Evolutionary conservation across 2,329 filamentous ascomycete species (phyloP).

Genomic region (Xylaria sp.): DNA sequence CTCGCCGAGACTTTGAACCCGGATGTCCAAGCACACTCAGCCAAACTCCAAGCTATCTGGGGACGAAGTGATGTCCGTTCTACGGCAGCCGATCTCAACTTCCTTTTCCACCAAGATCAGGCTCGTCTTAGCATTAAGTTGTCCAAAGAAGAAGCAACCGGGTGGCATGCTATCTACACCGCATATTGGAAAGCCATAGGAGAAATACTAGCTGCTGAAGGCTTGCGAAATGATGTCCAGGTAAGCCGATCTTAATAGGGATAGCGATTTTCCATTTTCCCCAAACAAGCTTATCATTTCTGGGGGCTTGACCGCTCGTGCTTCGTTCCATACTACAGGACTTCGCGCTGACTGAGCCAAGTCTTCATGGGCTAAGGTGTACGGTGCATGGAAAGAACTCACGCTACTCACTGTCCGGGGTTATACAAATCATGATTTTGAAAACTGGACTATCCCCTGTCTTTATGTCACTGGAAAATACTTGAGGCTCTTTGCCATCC

Average conservation of each 20-base stretch:
- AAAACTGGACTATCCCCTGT: constrained; percentile 92
- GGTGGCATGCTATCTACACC: constrained; percentile 89
- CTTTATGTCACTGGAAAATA: constrained; percentile 90
- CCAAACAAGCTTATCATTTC: not conserved
- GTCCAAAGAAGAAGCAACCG: constrained; percentile 73
- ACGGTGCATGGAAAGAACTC: constrained; percentile 89
- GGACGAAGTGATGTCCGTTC: constrained; percentile 75
- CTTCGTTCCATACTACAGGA: not conserved
- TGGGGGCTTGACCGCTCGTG: not conserved
- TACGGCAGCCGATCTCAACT: constrained; percentile 75
- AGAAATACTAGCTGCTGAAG: constrained; percentile 75
- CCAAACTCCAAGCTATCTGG: constrained; percentile 76
- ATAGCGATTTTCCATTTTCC: not conserved
- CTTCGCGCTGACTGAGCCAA: constrained; percentile 36
- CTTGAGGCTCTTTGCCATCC: constrained; percentile 87
- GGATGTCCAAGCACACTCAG: constrained; percentile 70
- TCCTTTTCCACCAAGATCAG: constrained; percentile 73
- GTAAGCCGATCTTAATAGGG: constrained; percentile 40
- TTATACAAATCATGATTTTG: constrained; percentile 79
- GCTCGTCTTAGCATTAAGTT: constrained; percentile 64
- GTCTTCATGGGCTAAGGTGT: constrained; percentile 83
- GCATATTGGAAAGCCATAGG: constrained; percentile 86
- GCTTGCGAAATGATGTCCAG: constrained; percentile 54
- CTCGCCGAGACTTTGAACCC: constrained; percentile 82
- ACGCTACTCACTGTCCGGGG: constrained; percentile 81